Percentiles rank a stretch among this genome's conserved stretches.
These are phyloP conservation scores for Anisodus tanguticus DNA, from an alignment of 257 asterid species.

Conservation along the genomic window DNA sequence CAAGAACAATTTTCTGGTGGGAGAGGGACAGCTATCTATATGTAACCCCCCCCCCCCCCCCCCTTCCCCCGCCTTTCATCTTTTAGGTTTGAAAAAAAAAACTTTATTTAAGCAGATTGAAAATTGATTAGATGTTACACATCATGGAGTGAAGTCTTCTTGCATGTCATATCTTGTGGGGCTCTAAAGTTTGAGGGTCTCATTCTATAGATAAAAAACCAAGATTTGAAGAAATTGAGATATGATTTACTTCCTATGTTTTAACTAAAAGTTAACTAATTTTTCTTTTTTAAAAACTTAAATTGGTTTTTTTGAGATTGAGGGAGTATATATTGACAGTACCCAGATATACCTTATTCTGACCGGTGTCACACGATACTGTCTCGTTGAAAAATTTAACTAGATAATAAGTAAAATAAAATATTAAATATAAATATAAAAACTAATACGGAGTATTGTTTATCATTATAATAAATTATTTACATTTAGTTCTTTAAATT, in stretches of 20 bases:
- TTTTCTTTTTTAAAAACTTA: no score
- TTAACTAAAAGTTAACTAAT: no score
- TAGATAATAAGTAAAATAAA: background rate
- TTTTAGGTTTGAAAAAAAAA: background rate
- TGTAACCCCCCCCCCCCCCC: background rate
- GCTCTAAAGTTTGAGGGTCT: background rate
- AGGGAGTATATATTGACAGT: no score
- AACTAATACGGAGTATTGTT: background rate
- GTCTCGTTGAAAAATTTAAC: background rate
- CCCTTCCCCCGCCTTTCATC: background rate
- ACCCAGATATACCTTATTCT: no score
- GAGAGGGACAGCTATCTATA: slow-evolving; percentile 26
- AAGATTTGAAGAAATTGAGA: background rate
- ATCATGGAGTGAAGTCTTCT: slow-evolving; percentile 33
- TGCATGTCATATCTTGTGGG: slow-evolving; percentile 35
- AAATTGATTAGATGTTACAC: slow-evolving; percentile 29
- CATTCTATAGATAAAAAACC: background rate
- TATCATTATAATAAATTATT: no score
- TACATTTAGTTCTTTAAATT: no score
- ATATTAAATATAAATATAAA: no score
- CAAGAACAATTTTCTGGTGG: slow-evolving; percentile 11
- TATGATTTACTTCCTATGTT: background rate
- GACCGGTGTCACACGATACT: no score
- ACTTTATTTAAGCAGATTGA: background rate
- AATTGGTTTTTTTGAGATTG: no score